Base-by-base conservation (phyloP, 2,329 filamentous ascomycete genomes). In the Didymella arachidicola region DNA sequence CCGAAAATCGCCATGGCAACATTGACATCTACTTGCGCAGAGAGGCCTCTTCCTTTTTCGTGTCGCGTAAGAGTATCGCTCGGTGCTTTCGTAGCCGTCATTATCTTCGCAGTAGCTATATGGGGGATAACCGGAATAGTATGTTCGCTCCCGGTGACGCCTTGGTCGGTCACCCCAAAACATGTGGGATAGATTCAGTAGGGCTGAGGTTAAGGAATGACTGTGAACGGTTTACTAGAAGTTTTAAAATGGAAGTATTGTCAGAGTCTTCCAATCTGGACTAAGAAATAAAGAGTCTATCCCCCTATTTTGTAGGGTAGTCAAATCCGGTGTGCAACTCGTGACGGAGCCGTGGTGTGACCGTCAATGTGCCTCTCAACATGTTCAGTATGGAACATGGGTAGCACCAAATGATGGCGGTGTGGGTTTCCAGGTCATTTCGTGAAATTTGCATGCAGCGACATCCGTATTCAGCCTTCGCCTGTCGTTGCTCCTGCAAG, bases 401-500 rank as follows among this genome's bases (percentile, higher is more conserved):
- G 51, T 59, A 38, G 34, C 36, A 59, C 45, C 22, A 36, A 16
- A 29, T 39, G 27, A 46, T 42, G 18, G 50, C n/a, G 45, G 50
- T 59, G 50, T 50, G 36, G 22, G 16, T 30, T 25, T 39, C 26
- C n/a, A 41, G 45, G 50, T 54, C 56, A 59, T 50, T 27, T 47
- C 19, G 38, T 34, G 19, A 12, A 18, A 26, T 2, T 22, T 10
- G 5, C 12, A 48, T 53, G 44, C 56, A 49, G 56, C 25, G 41
- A 26, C 32, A 42, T 41, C 45, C 45, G 29, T 2, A 49, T 54
- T 42, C 26, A 45, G 56, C 32, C 49, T 25, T 44, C 39, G 27
- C 26, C 42, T 19, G 39, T 50, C 25, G 41, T 51, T 42, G n/a
- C 27, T 42, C 36, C 38, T 59, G 45, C 45, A 25, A 34, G 56